Evolutionary conservation across 768 basidiomycete genomes (phyloP).

Genomic region (Pleurotus eryngii): DNA sequence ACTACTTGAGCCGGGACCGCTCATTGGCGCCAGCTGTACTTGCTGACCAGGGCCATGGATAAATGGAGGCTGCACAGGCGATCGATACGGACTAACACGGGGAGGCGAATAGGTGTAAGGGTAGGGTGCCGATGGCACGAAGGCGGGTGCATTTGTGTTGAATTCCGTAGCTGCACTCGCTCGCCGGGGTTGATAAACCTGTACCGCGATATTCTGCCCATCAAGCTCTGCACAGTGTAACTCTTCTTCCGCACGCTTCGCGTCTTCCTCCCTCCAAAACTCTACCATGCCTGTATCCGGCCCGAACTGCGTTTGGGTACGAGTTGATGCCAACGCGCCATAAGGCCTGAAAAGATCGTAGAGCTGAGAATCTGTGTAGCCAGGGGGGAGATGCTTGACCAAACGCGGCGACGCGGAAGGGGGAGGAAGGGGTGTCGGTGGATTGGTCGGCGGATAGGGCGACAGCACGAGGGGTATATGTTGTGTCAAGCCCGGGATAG

Average conservation of each 20-base stretch:
- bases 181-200: slow-evolving; percentile 68
- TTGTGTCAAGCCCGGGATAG: slow-evolving; percentile 58
- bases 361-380: slow-evolving; percentile 65
- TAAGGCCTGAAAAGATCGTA: slow-evolving; percentile 85
- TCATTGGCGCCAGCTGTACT: slow-evolving; percentile 74
- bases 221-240: slow-evolving; percentile 84
- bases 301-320: slow-evolving; percentile 72
- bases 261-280: slow-evolving; percentile 88
- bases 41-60: slow-evolving; percentile 89
- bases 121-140: slow-evolving; percentile 70
- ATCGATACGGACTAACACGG: slow-evolving; percentile 48
- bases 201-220: slow-evolving; percentile 82
- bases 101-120: slow-evolving; percentile 77
- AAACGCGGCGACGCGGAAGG: slow-evolving; percentile 76
- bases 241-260: slow-evolving; percentile 70
- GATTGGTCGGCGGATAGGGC: slow-evolving; percentile 78
- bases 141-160: slow-evolving; percentile 69
- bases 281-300: slow-evolving; percentile 77
- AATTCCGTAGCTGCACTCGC: slow-evolving; percentile 61
- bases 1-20: slow-evolving; percentile 75
- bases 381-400: slow-evolving; percentile 77
- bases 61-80: slow-evolving; percentile 51
- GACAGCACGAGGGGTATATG: slow-evolving; percentile 67
- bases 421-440: slow-evolving; percentile 71
- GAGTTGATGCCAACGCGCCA: slow-evolving; percentile 78